Evolutionary conservation across 202 grass and related monocot species (phyloP).

Genomic region (Saccharum hybrid): DNA sequence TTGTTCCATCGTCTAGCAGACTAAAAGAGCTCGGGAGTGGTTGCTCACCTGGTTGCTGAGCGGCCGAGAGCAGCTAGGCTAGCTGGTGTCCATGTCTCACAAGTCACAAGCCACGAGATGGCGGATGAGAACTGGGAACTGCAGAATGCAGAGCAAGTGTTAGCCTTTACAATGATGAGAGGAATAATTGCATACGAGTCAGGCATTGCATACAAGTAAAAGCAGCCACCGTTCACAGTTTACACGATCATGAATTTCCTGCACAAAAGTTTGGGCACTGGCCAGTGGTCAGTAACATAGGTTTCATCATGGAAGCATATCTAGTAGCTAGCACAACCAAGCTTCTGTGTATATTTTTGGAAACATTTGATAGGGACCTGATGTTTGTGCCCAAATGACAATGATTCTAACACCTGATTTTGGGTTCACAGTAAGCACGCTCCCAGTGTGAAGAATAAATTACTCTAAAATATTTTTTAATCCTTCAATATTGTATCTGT

Average conservation of each 20-base stretch:
- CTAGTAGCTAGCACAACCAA: conserved; percentile 27
- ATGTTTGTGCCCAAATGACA: conserved; percentile 21
- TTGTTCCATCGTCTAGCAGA: conserved; percentile 40
- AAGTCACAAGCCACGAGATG: conserved; percentile 6
- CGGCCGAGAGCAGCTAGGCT: too few species aligned
- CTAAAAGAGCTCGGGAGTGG: conserved; percentile 1
- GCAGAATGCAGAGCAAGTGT: conserved; percentile 54
- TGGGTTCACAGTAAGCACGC: not conserved
- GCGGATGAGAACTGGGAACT: conserved; percentile 40
- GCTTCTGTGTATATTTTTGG: conserved; percentile 15
- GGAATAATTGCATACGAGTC: conserved; percentile 66
- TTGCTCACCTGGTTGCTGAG: conserved; percentile 35
- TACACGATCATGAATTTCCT: conserved; percentile 43
- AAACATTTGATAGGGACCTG: not conserved
- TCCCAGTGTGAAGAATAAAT: conserved; percentile 6
- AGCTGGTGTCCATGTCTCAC: conserved; percentile 41
- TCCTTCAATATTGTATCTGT: not conserved
- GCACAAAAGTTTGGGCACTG: conserved; percentile 40
- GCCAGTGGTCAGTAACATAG: conserved; percentile 28
- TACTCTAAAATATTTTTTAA: not conserved
- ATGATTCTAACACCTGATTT: not conserved
- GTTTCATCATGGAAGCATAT: conserved; percentile 48
- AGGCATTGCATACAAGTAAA: conserved; percentile 44
- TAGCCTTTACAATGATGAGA: conserved; percentile 52
- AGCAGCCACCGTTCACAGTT: conserved; percentile 45